Evolutionary conservation across 306 rosid species (phyloP).

Genomic region (Acacia confusa): DNA sequence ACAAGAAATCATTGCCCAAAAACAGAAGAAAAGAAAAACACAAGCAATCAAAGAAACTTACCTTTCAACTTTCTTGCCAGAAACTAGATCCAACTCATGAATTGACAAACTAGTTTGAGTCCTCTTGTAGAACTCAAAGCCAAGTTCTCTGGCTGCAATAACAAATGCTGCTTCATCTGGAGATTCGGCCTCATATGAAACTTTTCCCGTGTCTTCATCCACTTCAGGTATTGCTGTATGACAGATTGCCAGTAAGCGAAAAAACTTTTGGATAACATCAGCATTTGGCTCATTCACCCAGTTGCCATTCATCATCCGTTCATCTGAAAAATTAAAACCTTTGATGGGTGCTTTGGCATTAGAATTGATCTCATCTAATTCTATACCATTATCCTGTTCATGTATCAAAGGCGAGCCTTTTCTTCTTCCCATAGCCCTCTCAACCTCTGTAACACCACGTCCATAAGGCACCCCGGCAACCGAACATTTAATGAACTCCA

Average conservation of each 20-base stretch:
- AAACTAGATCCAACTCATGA: conserved; percentile 54
- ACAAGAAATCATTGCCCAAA: not conserved
- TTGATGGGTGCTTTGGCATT: conserved; percentile 36
- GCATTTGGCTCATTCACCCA: conserved; percentile 66
- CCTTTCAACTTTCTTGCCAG: conserved; percentile 58
- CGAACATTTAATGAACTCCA: conserved; percentile 76
- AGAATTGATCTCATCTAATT: conserved; percentile 22
- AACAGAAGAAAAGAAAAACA: not conserved
- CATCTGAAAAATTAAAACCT: conserved; percentile 69
- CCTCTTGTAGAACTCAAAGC: conserved; percentile 54
- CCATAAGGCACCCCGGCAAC: conserved; percentile 72
- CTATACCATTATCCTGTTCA: conserved; percentile 27
- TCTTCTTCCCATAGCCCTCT: conserved; percentile 49
- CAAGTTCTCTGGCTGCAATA: conserved; percentile 56
- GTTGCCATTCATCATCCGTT: conserved; percentile 61
- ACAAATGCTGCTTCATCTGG: conserved; percentile 88
- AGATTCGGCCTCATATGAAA: conserved; percentile 74
- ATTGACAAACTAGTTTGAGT: conserved; percentile 62
- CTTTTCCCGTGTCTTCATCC: conserved; percentile 40
- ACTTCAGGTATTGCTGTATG: conserved; percentile 54
- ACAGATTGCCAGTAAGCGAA: conserved; percentile 61
- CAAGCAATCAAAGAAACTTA: conserved; percentile 12
- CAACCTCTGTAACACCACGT: conserved; percentile 63
- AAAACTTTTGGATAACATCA: conserved; percentile 48
- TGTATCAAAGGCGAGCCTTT: conserved; percentile 38